Evolutionary conservation across 805 yeast species (phyloP).

Genomic region (Candida stauntonica): DNA sequence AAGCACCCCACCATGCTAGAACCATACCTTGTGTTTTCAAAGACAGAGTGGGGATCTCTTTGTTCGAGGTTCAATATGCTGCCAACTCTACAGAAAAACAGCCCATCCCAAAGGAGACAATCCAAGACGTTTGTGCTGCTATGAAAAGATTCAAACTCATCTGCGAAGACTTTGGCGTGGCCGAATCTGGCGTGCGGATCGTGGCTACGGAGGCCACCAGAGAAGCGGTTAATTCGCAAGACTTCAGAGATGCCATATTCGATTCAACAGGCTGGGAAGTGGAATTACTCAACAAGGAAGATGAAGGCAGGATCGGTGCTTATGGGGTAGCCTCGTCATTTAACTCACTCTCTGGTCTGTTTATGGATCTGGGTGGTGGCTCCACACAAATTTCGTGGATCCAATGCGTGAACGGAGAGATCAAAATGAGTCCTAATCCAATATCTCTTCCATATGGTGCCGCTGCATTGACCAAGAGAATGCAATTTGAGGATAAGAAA

Average conservation of each 20-base stretch:
- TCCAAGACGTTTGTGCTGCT: slow-evolving; percentile 55
- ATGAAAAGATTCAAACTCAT: slow-evolving; percentile 64
- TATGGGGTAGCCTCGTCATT: slow-evolving; percentile 74
- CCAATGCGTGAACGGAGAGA: slow-evolving; percentile 48
- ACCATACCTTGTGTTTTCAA: slow-evolving; percentile 76
- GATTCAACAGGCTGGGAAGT: slow-evolving; percentile 67
- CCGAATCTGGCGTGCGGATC: slow-evolving; percentile 53
- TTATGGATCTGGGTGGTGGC: slow-evolving; percentile 74
- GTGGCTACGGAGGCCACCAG: slow-evolving; percentile 76
- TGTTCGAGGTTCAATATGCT: slow-evolving; percentile 56
- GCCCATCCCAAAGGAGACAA: slow-evolving; percentile 55
- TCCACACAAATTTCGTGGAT: slow-evolving; percentile 70
- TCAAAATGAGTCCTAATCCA: slow-evolving; percentile 51
- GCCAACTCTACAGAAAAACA: slow-evolving; percentile 36
- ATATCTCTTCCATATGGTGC: slow-evolving; percentile 73
- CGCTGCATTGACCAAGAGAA: slow-evolving; percentile 55
- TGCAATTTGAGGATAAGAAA: slow-evolving; percentile 46
- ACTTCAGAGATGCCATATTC: slow-evolving; percentile 50
- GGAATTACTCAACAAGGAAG: slow-evolving; percentile 51
- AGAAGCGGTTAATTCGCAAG: slow-evolving; percentile 60
- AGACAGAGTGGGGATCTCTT: slow-evolving; percentile 65
- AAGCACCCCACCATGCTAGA: slow-evolving; percentile 65
- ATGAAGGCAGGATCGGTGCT: slow-evolving; percentile 64
- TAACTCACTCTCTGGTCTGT: slow-evolving; percentile 60
- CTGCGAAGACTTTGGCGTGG: slow-evolving; percentile 72